These are phyloP conservation scores for Geopyxis carbonaria DNA, from an alignment of 495 filamentous ascomycete genomes.

Conservation along the genomic window DNA sequence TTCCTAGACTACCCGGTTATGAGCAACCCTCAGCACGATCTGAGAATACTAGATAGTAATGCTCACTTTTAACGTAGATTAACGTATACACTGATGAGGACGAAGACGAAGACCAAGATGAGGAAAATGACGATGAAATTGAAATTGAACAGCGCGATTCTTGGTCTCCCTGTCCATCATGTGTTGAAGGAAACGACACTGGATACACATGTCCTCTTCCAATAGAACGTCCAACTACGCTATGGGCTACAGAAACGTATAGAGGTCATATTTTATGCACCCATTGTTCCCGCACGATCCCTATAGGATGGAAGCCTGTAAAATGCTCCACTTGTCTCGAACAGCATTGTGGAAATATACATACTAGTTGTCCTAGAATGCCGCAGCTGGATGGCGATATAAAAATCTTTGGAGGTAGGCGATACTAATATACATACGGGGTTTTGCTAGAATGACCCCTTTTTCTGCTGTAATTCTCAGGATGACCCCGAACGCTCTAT, in stretches of 20 bases:
- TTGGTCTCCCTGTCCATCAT: conserved; percentile 13
- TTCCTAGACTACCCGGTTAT: background rate
- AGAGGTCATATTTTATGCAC: conserved; percentile 11
- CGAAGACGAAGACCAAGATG: conserved; percentile 14
- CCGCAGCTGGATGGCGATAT: too few relatives aligned
- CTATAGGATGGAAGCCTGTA: conserved; percentile 12
- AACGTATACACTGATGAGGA: conserved; percentile 12
- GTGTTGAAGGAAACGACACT: conserved; percentile 6
- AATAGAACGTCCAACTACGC: background rate
- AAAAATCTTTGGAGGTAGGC: background rate
- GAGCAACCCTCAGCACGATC: background rate
- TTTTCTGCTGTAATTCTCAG: background rate
- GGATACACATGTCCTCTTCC: conserved; percentile 11
- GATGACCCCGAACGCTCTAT: background rate
- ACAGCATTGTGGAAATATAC: conserved; percentile 9
- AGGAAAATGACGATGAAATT: conserved; percentile 7
- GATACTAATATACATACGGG: background rate
- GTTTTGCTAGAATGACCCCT: background rate
- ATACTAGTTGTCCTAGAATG: background rate
- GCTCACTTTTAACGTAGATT: conserved; percentile 6
- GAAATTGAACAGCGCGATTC: conserved; percentile 9
- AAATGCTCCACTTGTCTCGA: conserved; percentile 11
- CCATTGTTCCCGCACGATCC: conserved; percentile 6
- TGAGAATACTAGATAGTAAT: background rate
- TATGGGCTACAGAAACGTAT: background rate